Evolutionary conservation across 805 yeast genomes (phyloP), one percentile per base, ranked within the genome.

Genomic region (Saccharomycopsis selenospora): DNA sequence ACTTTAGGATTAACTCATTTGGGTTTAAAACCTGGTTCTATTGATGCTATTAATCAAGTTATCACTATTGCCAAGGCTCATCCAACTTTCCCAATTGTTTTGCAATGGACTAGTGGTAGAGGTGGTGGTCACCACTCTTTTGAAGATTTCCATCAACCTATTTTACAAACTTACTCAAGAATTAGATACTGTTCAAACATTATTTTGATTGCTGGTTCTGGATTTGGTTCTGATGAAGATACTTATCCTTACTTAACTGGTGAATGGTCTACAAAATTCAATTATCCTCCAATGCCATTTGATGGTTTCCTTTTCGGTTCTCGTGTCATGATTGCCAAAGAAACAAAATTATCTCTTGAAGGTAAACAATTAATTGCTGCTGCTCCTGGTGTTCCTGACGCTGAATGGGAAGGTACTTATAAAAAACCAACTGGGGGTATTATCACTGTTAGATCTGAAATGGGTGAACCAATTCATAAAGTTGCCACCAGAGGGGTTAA

Each of bases 31-130:
- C 99, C 99, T 54, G 99, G 99, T 64, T 88, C 98, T 23, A 76
- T 89, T 49, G 99, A 93, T 59, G 84, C 97, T 40, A 88, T 93
- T 61, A 74, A 80, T 56, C 91, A 85, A 66, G 86, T 81, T 57
- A 81, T 93, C 59, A 70, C 83, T 53, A 93, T 93, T 63, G 99
- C 99, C 48, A 87, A 85, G 64, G 90, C 95, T 44, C 95, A 90
- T 70, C 99, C 99, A 57, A 71, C 67, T 55, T 93, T 93, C 90
- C 99, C 99, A 56, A 88, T 93, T 62, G 91, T 93, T 48, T 72
- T 93, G 60, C 99, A 93, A 75, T 93, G 99, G 99, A 93, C 99
- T 52, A 99, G 98, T 77, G 99, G 99, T 69, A 90, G 99, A 78
- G 99, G 97, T 73, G 99, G 99, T 78, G 99, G 99, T 64, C 99